These are phyloP conservation scores for Amauroascus verrucosus DNA, from an alignment of 2,329 filamentous ascomycete species.

Conservation along the genomic window DNA sequence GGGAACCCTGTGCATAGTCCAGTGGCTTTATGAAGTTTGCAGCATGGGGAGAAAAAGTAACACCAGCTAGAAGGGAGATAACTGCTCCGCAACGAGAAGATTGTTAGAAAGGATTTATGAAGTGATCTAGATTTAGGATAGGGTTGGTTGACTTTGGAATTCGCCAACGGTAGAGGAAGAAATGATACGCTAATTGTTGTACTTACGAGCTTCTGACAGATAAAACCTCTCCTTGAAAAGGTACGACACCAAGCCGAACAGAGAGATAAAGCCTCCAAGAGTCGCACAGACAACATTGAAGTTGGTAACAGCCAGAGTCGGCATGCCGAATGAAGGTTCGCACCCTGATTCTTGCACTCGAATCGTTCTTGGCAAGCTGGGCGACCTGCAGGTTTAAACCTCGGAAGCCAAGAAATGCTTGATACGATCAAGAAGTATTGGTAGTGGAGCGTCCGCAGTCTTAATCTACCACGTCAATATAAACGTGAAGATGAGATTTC, in stretches of 20 bases:
- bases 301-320: conserved; percentile 55
- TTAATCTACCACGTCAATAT: neutral
- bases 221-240: conserved; percentile 84
- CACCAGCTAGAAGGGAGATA: conserved; percentile 69
- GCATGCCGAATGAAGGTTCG: conserved; percentile 37
- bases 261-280: conserved; percentile 73
- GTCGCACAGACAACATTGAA: conserved; percentile 79
- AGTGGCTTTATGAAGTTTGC: conserved; percentile 65
- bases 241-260: conserved; percentile 87
- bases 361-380: conserved; percentile 10
- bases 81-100: conserved; percentile 45
- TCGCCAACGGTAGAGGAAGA: neutral
- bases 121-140: neutral
- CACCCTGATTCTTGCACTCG: neutral
- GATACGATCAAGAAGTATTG: conserved; percentile 5
- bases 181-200: neutral
- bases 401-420: conserved; percentile 10
- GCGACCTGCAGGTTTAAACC: too few species aligned
- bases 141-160: neutral
- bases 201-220: conserved; percentile 76
- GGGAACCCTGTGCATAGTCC: conserved; percentile 56
- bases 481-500: neutral
- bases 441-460: neutral
- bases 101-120: neutral
- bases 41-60: conserved; percentile 67